Percentiles rank a stretch among this genome's conserved stretches.
These are phyloP conservation scores for Tritrichomonas musculus DNA, from an alignment of 208 protist genomes.

Conservation along the genomic window DNA sequence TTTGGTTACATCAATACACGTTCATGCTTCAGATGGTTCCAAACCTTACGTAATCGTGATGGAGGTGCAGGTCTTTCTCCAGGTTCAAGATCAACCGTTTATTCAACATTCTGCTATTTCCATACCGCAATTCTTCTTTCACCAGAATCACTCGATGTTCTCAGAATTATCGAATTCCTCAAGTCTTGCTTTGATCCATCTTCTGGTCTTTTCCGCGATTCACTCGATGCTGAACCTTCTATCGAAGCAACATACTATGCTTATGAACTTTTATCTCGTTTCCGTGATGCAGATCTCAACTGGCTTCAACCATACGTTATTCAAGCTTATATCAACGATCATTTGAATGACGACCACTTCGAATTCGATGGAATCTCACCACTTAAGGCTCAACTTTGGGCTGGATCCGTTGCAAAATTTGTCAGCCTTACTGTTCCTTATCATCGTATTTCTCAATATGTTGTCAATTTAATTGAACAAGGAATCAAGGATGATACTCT, in stretches of 20 bases:
- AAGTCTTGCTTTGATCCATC: not conserved
- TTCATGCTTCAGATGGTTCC: not conserved
- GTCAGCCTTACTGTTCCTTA: not conserved
- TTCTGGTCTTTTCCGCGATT: not conserved
- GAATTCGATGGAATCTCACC: not conserved
- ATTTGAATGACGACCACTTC: not conserved
- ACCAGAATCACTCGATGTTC: not conserved
- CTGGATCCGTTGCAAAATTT: not conserved
- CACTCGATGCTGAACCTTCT: not conserved
- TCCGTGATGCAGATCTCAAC: not conserved
- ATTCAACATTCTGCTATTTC: not conserved
- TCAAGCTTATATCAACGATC: not conserved
- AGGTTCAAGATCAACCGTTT: not conserved
- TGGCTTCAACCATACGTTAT: not conserved
- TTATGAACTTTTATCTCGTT: not conserved
- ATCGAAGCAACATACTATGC: slow-evolving; percentile 12
- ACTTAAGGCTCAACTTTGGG: not conserved
- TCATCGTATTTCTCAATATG: not conserved
- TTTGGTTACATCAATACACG: not conserved
- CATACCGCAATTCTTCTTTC: not conserved
- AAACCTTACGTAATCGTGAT: slow-evolving; percentile 14
- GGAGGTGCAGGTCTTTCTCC: not conserved
- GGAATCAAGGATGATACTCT: not conserved
- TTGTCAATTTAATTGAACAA: not conserved
- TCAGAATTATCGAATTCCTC: slow-evolving; percentile 10